phyloP scores from a whole-genome alignment of 768 basidiomycete species.

The Cubamyces sp. region DNA sequence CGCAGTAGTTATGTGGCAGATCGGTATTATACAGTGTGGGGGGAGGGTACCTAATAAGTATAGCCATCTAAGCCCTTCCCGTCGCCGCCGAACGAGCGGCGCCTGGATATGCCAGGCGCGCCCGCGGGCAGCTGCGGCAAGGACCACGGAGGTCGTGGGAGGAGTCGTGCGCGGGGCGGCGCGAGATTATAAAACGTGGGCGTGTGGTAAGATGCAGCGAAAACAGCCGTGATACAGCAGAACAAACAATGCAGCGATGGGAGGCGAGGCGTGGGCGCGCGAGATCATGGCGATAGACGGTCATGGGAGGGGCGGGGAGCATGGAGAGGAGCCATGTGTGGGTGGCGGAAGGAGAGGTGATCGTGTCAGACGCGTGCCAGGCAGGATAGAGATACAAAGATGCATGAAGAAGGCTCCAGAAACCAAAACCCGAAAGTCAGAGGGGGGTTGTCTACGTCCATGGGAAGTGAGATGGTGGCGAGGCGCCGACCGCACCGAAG shows the following conservation, averaged over 20 bases:
- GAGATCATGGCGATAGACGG: neutral
- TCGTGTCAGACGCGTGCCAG: no score
- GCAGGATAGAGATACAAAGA: no score
- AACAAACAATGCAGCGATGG: neutral
- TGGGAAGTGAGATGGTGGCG: neutral
- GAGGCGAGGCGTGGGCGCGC: neutral
- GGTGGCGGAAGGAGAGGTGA: neutral
- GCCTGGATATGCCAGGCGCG: neutral
- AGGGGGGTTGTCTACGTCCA: neutral
- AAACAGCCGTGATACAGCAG: neutral
- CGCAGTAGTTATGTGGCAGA: neutral
- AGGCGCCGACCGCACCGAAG: neutral
- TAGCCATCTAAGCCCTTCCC: neutral
- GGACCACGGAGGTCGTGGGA: neutral
- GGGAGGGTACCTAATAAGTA: neutral
- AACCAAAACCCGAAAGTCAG: no score
- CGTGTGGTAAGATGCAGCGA: conserved; percentile 4
- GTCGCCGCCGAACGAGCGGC: neutral
- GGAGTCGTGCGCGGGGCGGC: no score
- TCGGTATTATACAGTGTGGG: neutral
- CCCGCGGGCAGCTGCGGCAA: neutral
- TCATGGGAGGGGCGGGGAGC: neutral
- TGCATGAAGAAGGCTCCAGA: no score
- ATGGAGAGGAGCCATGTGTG: neutral
- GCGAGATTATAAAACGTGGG: neutral